Conservation (phyloP, 2,329 filamentous ascomycete species). For the Scedosporium boydii region DNA sequence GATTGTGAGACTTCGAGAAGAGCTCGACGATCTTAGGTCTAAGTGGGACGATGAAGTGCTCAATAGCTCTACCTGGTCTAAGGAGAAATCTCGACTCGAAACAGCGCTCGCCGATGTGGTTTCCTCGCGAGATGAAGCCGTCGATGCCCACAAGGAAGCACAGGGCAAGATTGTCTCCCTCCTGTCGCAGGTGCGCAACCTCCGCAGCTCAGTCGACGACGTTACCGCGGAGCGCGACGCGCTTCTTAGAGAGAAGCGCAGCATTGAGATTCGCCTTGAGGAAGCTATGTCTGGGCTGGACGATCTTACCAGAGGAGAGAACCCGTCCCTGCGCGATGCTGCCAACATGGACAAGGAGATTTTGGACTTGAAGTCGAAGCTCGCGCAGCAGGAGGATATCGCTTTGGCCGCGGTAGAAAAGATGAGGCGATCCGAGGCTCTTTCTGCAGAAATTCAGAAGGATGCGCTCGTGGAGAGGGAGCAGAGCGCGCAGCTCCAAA, state of each 20-base stretch:
- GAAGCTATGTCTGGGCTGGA: constrained; percentile 86
- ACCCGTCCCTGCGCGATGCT: constrained; percentile 79
- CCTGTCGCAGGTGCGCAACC: constrained; percentile 76
- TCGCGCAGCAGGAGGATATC: constrained; percentile 91
- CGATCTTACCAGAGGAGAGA: constrained; percentile 76
- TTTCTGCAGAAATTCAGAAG: constrained; percentile 83
- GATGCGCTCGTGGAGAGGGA: constrained; percentile 84
- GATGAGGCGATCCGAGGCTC: constrained; percentile 87
- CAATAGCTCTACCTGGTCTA: constrained; percentile 96
- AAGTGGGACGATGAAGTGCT: constrained; percentile 99
- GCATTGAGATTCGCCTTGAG: constrained; percentile 71
- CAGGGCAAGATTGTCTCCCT: constrained; percentile 88
- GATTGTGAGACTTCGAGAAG: constrained; percentile 81
- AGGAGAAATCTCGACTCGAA: constrained; percentile 90
- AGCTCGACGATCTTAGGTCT: constrained; percentile 84
- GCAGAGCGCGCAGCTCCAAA: constrained; percentile 68
- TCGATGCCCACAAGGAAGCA: constrained; percentile 86
- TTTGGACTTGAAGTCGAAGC: constrained; percentile 74
- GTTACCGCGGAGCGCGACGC: constrained; percentile 75
- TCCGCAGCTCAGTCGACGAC: constrained; percentile 80
- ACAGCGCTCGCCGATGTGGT: constrained; percentile 81
- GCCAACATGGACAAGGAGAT: constrained; percentile 83
- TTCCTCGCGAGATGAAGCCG: constrained; percentile 87
- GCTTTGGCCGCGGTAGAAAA: constrained; percentile 87
- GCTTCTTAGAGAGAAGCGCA: constrained; percentile 80